Conservation (phyloP, 345 rosid genomes). For the Carallia pectinifolia region DNA sequence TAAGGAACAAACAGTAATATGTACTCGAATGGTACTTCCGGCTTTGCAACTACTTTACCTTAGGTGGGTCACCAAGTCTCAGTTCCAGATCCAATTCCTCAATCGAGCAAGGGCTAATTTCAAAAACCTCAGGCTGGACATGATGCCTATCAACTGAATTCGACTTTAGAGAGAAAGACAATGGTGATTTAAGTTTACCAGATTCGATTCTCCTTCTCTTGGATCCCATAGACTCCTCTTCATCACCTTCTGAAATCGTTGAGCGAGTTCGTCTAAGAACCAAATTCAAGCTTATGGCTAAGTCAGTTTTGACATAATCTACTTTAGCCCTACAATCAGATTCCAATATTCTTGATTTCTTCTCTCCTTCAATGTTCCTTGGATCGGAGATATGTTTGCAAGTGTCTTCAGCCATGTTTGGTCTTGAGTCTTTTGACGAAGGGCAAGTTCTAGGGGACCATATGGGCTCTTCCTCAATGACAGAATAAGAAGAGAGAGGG, state of each 20-base stretch:
- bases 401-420: constrained; percentile 26
- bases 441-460: constrained; percentile 28
- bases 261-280: constrained; percentile 45
- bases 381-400: constrained; percentile 30
- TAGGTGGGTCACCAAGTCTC: constrained; percentile 35
- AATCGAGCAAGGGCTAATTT: constrained; percentile 35
- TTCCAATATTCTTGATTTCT: constrained; percentile 34
- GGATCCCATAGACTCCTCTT: constrained; percentile 24
- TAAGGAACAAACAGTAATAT: constrained; percentile 20
- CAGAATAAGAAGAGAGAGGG: not conserved
- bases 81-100: constrained; percentile 12
- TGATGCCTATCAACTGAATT: not conserved
- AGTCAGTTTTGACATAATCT: constrained; percentile 43
- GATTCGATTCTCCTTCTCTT: constrained; percentile 51
- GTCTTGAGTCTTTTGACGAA: constrained; percentile 15
- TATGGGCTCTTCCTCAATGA: not conserved
- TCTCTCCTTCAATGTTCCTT: constrained; percentile 28
- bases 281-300: constrained; percentile 63
- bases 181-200: constrained; percentile 20
- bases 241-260: constrained; percentile 19
- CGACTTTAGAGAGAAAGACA: constrained; percentile 34
- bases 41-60: constrained; percentile 44
- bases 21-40: constrained; percentile 10
- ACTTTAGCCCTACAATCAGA: constrained; percentile 31
- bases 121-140: not conserved